Conservation (phyloP, 1,284 basidiomycete species). For the Athelia psychrophila region DNA sequence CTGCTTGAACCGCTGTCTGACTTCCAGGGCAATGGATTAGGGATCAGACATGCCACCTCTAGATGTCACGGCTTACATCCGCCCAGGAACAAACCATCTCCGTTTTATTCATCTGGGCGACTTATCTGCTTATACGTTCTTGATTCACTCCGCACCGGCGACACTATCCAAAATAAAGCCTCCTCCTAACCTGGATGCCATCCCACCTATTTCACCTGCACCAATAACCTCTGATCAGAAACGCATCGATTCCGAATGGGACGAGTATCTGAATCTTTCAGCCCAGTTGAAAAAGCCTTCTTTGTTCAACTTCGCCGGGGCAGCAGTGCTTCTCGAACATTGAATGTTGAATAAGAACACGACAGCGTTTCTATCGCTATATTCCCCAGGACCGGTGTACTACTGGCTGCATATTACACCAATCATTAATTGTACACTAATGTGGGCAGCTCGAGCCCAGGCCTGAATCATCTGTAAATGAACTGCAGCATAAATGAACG, state of each 20-base stretch:
- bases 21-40: conserved; percentile 11
- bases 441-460: too few species aligned
- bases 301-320: too few species aligned
- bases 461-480: too few species aligned
- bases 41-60: conserved; percentile 23
- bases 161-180: background rate
- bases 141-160: conserved; percentile 26
- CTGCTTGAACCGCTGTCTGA: conserved; percentile 8
- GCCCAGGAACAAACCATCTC: conserved; percentile 39
- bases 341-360: too few species aligned
- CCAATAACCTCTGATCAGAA: background rate
- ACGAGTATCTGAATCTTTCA: background rate
- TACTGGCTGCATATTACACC: too few species aligned
- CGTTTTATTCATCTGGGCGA: conserved; percentile 42
- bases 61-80: conserved; percentile 37
- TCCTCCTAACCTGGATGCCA: background rate
- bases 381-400: too few species aligned
- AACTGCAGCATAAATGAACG: too few species aligned
- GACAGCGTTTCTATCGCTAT: too few species aligned
- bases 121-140: conserved; percentile 38
- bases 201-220: background rate
- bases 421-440: too few species aligned
- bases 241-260: background rate
- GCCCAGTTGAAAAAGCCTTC: too few species aligned
- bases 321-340: too few species aligned